Percentiles rank a stretch among this genome's conserved stretches.
These are phyloP conservation scores for Globisporangium sylvaticum DNA, from an alignment of 352 stramenopile species.

Conservation along the genomic window DNA sequence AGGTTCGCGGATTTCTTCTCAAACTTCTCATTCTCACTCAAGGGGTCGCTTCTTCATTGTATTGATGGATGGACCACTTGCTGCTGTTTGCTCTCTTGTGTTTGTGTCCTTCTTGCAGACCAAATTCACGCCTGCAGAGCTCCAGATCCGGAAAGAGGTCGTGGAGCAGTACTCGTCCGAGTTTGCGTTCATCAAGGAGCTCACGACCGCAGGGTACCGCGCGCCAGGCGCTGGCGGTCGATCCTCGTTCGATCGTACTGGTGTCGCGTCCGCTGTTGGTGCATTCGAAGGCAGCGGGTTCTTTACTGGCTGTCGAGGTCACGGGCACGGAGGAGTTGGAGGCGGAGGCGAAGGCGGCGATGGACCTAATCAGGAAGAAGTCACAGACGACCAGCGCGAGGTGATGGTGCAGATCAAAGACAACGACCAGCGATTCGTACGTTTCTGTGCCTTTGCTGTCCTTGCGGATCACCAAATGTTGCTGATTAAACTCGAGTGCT, in stretches of 20 bases:
- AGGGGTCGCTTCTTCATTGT: neutral
- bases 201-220: slow-evolving; percentile 56
- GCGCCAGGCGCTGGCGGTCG: slow-evolving; percentile 29
- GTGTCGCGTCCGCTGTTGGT: slow-evolving; percentile 41
- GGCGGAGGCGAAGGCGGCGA: slow-evolving; percentile 22
- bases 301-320: slow-evolving; percentile 32
- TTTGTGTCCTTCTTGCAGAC: slow-evolving; percentile 29
- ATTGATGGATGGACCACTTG: neutral
- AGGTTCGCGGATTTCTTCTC: slow-evolving; percentile 26
- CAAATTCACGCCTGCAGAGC: slow-evolving; percentile 72
- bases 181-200: slow-evolving; percentile 74
- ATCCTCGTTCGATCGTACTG: slow-evolving; percentile 42
- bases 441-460: slow-evolving; percentile 4
- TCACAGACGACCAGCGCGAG: slow-evolving; percentile 62
- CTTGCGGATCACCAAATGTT: neutral
- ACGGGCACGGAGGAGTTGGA: slow-evolving; percentile 13
- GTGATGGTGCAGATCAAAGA: slow-evolving; percentile 74
- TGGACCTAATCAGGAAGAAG: slow-evolving; percentile 37
- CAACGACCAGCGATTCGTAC: slow-evolving; percentile 83
- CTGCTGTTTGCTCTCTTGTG: neutral
- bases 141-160: slow-evolving; percentile 77
- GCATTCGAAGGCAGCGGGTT: slow-evolving; percentile 65
- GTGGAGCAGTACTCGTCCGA: slow-evolving; percentile 78
- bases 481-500: neutral
- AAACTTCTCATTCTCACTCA: neutral